Evolutionary conservation across 257 asterid genomes (phyloP).

Genomic region (Solanum clarkiae): DNA sequence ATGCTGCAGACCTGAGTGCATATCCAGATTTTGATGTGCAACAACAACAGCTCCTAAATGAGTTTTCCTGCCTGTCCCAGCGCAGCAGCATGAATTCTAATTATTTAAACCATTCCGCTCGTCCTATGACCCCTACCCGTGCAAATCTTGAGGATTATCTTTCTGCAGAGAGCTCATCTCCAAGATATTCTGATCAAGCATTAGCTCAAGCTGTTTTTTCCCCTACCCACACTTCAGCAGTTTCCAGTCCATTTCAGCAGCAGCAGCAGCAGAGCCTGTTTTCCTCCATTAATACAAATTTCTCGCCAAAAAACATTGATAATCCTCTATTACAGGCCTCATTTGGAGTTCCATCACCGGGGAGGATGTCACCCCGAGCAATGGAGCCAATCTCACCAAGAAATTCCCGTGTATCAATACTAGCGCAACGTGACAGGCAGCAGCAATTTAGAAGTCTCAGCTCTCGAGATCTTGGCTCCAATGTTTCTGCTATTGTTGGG

Average conservation of each 20-base stretch:
- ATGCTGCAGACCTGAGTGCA: constrained; percentile 22
- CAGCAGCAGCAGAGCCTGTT: constrained; percentile 44
- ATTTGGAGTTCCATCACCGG: constrained; percentile 43
- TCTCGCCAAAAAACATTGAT: constrained; percentile 48
- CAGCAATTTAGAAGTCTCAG: constrained; percentile 55
- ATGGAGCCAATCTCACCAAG: constrained; percentile 69
- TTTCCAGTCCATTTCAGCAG: constrained; percentile 63
- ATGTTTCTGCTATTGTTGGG: constrained; percentile 32
- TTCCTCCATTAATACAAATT: constrained; percentile 51
- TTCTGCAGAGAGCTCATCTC: constrained; percentile 51
- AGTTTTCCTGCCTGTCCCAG: constrained; percentile 26
- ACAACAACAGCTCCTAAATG: constrained; percentile 37
- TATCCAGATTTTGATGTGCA: constrained; percentile 37
- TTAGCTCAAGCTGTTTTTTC: constrained; percentile 40
- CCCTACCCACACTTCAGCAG: constrained; percentile 47
- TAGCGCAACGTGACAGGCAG: constrained; percentile 48
- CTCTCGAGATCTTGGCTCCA: constrained; percentile 60
- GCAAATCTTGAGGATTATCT: constrained; percentile 61
- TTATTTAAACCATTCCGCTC: constrained; percentile 36
- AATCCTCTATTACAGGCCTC: constrained; percentile 43
- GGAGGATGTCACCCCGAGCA: constrained; percentile 60
- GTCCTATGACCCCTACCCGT: constrained; percentile 30
- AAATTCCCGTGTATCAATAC: constrained; percentile 54
- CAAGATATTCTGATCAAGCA: constrained; percentile 48
- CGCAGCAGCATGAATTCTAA: constrained; percentile 13